phyloP scores from a whole-genome alignment of 2,329 filamentous ascomycete genomes.

The Verticillium nonalfalfae region DNA sequence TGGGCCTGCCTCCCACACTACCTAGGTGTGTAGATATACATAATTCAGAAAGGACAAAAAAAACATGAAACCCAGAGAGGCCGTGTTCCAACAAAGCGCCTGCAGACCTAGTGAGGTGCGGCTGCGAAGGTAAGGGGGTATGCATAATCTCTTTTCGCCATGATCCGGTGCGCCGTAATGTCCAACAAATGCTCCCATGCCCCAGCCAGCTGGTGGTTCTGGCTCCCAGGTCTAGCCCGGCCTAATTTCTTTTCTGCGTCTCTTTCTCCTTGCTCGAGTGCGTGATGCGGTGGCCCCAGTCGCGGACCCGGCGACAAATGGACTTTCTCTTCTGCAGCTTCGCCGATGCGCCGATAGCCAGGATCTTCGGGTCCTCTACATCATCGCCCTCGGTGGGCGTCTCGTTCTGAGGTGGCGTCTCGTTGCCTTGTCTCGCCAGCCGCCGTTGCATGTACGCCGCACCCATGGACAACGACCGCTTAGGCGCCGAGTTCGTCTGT shows the following conservation, averaged over 20 bases:
- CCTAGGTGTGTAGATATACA: not conserved
- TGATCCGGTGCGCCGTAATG: not conserved
- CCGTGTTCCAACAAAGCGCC: not conserved
- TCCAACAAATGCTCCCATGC: not conserved
- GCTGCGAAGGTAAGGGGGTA: not conserved
- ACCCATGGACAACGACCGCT: conserved; percentile 14
- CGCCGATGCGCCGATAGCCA: not conserved
- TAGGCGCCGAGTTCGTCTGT: conserved; percentile 1
- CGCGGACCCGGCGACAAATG: not conserved
- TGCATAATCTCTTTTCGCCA: not conserved
- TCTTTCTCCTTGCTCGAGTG: not conserved
- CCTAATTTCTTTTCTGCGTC: not conserved
- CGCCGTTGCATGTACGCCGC: conserved; percentile 17
- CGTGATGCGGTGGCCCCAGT: not conserved
- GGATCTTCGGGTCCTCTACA: not conserved
- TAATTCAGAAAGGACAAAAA: not conserved
- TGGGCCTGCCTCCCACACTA: not conserved
- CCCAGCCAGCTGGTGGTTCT: not conserved
- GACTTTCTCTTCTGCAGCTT: not conserved
- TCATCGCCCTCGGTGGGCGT: conserved; percentile 4
- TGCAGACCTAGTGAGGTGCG: not conserved
- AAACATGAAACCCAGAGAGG: not conserved
- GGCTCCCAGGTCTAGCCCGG: not conserved
- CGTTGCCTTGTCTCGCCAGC: conserved; percentile 7
- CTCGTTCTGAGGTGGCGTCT: conserved; percentile 1